phyloP scores from a whole-genome alignment of 805 yeast species.

The Brettanomyces sp. region DNA sequence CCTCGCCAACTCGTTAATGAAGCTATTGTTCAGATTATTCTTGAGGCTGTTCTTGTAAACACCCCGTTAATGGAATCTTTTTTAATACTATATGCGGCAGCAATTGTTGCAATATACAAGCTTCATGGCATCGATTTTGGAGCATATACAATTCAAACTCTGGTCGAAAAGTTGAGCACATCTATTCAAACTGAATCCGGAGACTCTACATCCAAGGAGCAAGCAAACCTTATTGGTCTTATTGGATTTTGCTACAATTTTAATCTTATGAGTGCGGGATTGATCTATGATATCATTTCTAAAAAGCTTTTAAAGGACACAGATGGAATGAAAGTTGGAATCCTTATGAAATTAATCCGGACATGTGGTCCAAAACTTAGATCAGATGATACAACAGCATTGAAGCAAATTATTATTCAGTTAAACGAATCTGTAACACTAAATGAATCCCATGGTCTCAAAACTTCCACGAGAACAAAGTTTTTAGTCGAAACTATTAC shows the following conservation, averaged over 20 bases:
- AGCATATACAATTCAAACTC: slow-evolving; percentile 69
- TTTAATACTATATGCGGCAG: slow-evolving; percentile 68
- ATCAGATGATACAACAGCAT: slow-evolving; percentile 78
- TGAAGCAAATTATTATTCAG: slow-evolving; percentile 65
- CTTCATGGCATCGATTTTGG: slow-evolving; percentile 84
- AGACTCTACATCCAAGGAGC: slow-evolving; percentile 22
- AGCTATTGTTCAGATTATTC: slow-evolving; percentile 48
- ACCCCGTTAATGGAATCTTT: slow-evolving; percentile 70
- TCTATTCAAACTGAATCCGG: slow-evolving; percentile 22
- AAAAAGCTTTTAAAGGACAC: slow-evolving; percentile 29
- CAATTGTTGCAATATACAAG: slow-evolving; percentile 66
- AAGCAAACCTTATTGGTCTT: slow-evolving; percentile 55
- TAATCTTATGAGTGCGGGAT: slow-evolving; percentile 61
- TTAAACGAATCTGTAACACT: slow-evolving; percentile 39
- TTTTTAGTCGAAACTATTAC: slow-evolving; percentile 80
- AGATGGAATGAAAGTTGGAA: slow-evolving; percentile 67
- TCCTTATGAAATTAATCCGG: slow-evolving; percentile 61
- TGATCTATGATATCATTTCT: slow-evolving; percentile 70
- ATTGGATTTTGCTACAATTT: slow-evolving; percentile 70
- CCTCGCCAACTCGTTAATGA: slow-evolving; percentile 79
- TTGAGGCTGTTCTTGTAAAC: slow-evolving; percentile 56
- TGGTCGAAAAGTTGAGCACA: slow-evolving; percentile 61
- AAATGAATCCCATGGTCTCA: slow-evolving; percentile 24
- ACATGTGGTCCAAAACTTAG: slow-evolving; percentile 80
- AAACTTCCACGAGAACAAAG: slow-evolving; percentile 54